phyloP scores from a whole-genome alignment of 208 protist genomes.

The Phytomonas francai region DNA sequence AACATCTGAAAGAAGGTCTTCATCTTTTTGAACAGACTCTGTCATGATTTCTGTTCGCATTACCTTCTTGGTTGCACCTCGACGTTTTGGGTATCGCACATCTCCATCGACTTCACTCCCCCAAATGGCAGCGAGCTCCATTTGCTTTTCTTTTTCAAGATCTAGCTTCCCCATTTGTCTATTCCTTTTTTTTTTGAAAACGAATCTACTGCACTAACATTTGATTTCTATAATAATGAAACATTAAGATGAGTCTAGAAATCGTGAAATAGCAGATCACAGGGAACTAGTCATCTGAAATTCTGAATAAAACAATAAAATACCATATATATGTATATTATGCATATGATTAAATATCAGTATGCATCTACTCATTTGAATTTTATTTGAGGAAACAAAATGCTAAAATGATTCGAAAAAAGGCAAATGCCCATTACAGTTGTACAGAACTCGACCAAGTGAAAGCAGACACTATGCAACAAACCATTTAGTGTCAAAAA shows the following conservation, averaged over 20 bases:
- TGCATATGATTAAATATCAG: not conserved
- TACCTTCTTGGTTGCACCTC: slow-evolving; percentile 21
- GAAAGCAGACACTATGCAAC: not conserved
- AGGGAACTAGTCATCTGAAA: not conserved
- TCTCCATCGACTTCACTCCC: slow-evolving; percentile 70
- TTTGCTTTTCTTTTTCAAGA: slow-evolving; percentile 76
- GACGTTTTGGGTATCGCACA: slow-evolving; percentile 55
- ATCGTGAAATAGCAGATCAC: not conserved
- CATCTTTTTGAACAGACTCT: slow-evolving; percentile 20
- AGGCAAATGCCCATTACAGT: not conserved
- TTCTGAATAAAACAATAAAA: not conserved
- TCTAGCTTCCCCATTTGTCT: slow-evolving; percentile 57
- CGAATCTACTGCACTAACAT: not conserved
- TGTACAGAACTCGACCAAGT: not conserved
- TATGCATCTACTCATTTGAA: not conserved
- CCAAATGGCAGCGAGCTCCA: slow-evolving; percentile 84
- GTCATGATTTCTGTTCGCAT: slow-evolving; percentile 2
- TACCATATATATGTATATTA: not conserved
- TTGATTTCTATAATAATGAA: not conserved
- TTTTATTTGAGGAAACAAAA: slow-evolving; percentile 2
- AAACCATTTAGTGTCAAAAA: not conserved
- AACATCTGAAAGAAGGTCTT: slow-evolving; percentile 31
- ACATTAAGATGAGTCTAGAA: not conserved
- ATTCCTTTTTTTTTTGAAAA: not conserved
- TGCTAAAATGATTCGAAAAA: slow-evolving; percentile 2